Base-by-base conservation (phyloP, 176 grass and related monocot species). In the Chloris gayana region DNA sequence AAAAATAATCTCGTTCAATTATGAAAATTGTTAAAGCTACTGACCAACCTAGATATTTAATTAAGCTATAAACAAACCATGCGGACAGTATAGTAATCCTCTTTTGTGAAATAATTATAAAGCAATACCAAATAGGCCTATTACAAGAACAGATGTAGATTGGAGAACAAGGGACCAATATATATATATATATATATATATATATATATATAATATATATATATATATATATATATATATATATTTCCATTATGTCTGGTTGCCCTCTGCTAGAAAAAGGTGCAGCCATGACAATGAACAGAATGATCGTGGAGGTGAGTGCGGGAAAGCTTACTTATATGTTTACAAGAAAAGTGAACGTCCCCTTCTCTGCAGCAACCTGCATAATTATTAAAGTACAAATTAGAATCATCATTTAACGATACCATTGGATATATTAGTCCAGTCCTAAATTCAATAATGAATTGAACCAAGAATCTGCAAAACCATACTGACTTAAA, bases 281-380 rank as follows among this genome's bases (percentile, higher is more conserved):
- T 12, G 27, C 11, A 13, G 53, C 1, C 25, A 32, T 41, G 25
- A 70, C 18, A 72, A 68, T 70, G 5, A 85, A 81, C 84, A 33
- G 63, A 59, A n/a, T 10, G 34, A 31, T 47, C n/a, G n/a, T n/a
- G n/a, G n/a, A n/a, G n/a, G n/a, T n/a, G n/a, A n/a, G n/a, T n/a
- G n/a, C n/a, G n/a, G n/a, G n/a, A 0, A 27, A 86, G 38, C 90
- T 95, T 93, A 95, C 96, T 82, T 98, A 90, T 57, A 98, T 82
- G 80, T 98, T 98, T 77, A 98, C 69, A 19, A 95, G 72, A 77
- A 98, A 87, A 53, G 81, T 87, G 64, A 98, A 98, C 78, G 95
- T 82, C 32, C 92, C 96, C 90, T 98, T 98, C 84, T 91, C 86
- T 44, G 92, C 85, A 53, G 96, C 96, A 85, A 98, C 88, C 96